Conservation (phyloP, 2,329 filamentous ascomycete species). For the Zasmidium angulare region DNA sequence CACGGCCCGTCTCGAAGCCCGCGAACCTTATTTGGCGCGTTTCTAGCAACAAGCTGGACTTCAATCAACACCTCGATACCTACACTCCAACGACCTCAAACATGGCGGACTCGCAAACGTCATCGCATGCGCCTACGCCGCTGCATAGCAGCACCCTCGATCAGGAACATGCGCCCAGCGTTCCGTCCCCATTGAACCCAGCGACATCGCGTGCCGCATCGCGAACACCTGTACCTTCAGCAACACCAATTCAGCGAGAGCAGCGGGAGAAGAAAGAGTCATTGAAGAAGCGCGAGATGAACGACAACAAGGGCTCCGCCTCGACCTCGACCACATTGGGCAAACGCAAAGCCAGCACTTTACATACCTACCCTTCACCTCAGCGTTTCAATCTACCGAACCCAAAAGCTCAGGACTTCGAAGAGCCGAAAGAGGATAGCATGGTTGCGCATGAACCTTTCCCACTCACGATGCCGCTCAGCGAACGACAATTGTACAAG, state of each 20-base stretch:
- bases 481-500: slow-evolving; percentile 46
- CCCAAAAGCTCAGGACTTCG: slow-evolving; percentile 49
- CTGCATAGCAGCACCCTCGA: slow-evolving; percentile 16
- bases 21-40: background rate
- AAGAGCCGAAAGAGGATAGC: slow-evolving; percentile 46
- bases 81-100: background rate
- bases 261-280: slow-evolving; percentile 53
- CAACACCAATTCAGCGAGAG: slow-evolving; percentile 46
- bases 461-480: slow-evolving; percentile 45
- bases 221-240: slow-evolving; percentile 40
- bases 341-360: slow-evolving; percentile 40
- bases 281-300: slow-evolving; percentile 52
- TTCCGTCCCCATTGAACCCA: slow-evolving; percentile 74
- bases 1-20: no score
- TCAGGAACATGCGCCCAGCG: slow-evolving; percentile 59
- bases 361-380: slow-evolving; percentile 42
- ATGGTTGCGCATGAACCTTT: slow-evolving; percentile 49
- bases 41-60: background rate
- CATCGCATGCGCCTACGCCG: slow-evolving; percentile 7
- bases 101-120: slow-evolving; percentile 15
- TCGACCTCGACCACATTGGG: slow-evolving; percentile 20
- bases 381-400: slow-evolving; percentile 53
- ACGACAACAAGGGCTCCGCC: slow-evolving; percentile 19
- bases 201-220: slow-evolving; percentile 41
- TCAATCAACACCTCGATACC: no score